Evolutionary conservation across 2,329 filamentous ascomycete genomes (phyloP).

Genomic region (Simplicillium sp.): DNA sequence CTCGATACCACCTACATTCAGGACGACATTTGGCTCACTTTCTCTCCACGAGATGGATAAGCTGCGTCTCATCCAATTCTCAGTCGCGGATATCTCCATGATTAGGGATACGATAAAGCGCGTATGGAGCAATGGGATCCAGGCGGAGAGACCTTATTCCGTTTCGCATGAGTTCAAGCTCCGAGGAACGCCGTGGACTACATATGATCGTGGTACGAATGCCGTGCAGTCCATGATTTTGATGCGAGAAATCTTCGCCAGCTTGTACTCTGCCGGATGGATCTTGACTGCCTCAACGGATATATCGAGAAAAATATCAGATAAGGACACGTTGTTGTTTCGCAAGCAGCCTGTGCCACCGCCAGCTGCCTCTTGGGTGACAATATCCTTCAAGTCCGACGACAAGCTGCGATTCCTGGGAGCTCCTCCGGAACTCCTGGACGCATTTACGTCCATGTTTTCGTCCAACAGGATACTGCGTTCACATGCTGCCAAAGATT

Average conservation of each 20-base stretch:
- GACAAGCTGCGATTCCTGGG: slow-evolving; percentile 6
- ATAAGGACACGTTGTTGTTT: slow-evolving; percentile 6
- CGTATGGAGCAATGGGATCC: slow-evolving; percentile 2
- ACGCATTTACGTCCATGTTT: not conserved
- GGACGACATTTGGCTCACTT: slow-evolving; percentile 5
- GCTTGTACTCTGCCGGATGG: slow-evolving; percentile 5
- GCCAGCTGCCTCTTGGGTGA: slow-evolving; percentile 4
- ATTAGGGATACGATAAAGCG: not conserved
- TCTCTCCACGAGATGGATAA: slow-evolving; percentile 5
- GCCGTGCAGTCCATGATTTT: slow-evolving; percentile 3
- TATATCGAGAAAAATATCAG: slow-evolving; percentile 3
- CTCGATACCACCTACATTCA: not conserved
- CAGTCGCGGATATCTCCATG: not conserved
- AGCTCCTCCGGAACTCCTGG: slow-evolving; percentile 1
- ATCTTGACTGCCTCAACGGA: slow-evolving; percentile 5
- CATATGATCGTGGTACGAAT: slow-evolving; percentile 1
- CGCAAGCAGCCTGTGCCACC: slow-evolving; percentile 1
- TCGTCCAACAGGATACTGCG: slow-evolving; percentile 1
- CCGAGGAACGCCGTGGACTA: slow-evolving; percentile 3
- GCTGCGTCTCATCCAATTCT: slow-evolving; percentile 4
- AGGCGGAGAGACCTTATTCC: slow-evolving; percentile 2
- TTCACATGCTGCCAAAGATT: not conserved
- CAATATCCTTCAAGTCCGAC: slow-evolving; percentile 3
- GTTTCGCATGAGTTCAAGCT: slow-evolving; percentile 7
- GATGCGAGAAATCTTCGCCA: slow-evolving; percentile 4